A percentile compares a stretch with the other conserved stretches of the same genome.
phyloP scores from a whole-genome alignment of 2,329 filamentous ascomycete species.

The Penicillium psychrosexuale region DNA sequence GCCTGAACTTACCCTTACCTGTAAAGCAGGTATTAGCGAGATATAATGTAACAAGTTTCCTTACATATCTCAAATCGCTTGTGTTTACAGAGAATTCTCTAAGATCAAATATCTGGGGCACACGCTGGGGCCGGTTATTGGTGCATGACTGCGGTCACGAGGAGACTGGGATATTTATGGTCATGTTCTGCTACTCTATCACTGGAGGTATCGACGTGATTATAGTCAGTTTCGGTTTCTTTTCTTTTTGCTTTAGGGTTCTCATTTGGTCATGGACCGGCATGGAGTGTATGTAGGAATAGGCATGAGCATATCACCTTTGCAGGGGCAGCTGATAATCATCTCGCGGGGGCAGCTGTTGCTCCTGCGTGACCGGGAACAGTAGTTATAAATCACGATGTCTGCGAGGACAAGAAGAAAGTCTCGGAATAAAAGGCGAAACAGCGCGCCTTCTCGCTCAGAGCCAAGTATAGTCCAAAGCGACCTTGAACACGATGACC shows the following conservation, averaged over 20 bases:
- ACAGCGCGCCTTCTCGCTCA: background rate
- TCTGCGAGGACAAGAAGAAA: background rate
- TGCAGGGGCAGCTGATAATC: constrained; percentile 7
- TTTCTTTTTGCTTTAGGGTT: background rate
- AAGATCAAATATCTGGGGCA: background rate
- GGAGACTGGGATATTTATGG: background rate
- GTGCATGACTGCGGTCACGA: background rate
- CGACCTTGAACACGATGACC: constrained; percentile 7
- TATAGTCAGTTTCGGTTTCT: background rate
- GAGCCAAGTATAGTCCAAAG: background rate
- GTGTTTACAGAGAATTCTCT: no score
- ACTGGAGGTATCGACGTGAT: background rate
- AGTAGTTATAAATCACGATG: background rate
- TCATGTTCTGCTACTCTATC: constrained; percentile 5
- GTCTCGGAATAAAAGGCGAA: background rate
- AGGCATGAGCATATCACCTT: constrained; percentile 2
- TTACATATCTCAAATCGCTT: background rate
- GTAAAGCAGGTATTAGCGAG: background rate
- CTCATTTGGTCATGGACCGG: constrained; percentile 11
- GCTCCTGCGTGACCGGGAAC: constrained; percentile 8
- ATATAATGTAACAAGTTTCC: background rate
- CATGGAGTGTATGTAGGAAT: constrained; percentile 14
- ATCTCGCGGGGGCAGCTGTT: constrained; percentile 1
- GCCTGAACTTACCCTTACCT: background rate
- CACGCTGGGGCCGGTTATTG: background rate